A percentile compares a stretch with the other conserved stretches of the same genome.
These are phyloP conservation scores for Pleurotus giganteus DNA, from an alignment of 768 basidiomycete species.

Conservation along the genomic window DNA sequence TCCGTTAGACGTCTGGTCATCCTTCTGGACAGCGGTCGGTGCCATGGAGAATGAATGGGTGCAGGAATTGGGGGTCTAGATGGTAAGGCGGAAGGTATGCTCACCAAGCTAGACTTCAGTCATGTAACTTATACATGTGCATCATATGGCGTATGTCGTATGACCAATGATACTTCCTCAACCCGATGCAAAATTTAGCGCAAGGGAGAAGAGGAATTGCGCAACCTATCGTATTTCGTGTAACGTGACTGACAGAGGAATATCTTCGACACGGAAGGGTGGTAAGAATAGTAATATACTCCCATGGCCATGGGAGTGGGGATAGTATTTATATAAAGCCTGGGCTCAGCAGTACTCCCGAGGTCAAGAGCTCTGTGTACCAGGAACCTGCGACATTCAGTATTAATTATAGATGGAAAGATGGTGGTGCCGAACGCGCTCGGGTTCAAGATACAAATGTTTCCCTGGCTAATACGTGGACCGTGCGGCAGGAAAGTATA, in stretches of 20 bases:
- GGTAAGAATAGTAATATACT: too few relatives aligned
- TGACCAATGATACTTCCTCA: not conserved
- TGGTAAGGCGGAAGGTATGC: not conserved
- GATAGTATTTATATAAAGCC: too few relatives aligned
- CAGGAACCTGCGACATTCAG: too few relatives aligned
- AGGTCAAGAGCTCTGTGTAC: too few relatives aligned
- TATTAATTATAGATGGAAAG: too few relatives aligned
- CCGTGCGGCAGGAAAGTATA: too few relatives aligned
- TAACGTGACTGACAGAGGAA: constrained; percentile 6
- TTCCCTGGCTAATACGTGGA: too few relatives aligned
- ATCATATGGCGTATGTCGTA: not conserved
- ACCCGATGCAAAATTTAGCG: not conserved
- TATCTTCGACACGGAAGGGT: too few relatives aligned
- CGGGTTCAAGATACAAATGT: too few relatives aligned
- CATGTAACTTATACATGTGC: not conserved
- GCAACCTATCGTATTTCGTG: not conserved
- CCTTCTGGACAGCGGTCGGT: constrained; percentile 18
- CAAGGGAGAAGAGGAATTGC: not conserved
- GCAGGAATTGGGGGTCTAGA: not conserved
- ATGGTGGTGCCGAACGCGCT: too few relatives aligned
- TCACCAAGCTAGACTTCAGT: not conserved
- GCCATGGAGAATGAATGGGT: constrained; percentile 18
- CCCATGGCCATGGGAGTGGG: too few relatives aligned
- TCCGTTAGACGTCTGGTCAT: constrained; percentile 2
- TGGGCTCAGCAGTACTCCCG: too few relatives aligned